phyloP scores from a whole-genome alignment of 1,284 basidiomycete species.

The Stygiomarasmius scandens region DNA sequence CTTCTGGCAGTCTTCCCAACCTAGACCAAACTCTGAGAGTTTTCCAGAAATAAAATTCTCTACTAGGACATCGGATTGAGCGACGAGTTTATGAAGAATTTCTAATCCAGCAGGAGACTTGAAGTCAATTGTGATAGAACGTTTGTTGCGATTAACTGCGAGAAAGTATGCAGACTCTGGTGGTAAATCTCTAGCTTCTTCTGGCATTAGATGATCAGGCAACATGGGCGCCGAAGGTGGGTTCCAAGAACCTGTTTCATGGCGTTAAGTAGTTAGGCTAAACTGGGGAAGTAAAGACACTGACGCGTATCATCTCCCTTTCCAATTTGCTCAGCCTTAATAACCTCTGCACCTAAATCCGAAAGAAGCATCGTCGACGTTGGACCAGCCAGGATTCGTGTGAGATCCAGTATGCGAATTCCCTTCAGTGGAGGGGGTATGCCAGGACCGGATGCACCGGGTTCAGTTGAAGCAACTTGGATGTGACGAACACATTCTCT shows the following conservation, averaged over 20 bases:
- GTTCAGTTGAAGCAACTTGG: neutral
- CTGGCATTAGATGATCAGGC: slow-evolving; percentile 45
- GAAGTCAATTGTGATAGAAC: slow-evolving; percentile 87
- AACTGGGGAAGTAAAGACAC: slow-evolving; percentile 19
- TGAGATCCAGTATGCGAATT: slow-evolving; percentile 83
- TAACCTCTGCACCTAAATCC: slow-evolving; percentile 88
- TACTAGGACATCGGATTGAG: slow-evolving; percentile 82
- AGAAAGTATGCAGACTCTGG: slow-evolving; percentile 95
- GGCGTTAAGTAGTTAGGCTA: slow-evolving; percentile 17
- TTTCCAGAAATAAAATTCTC: slow-evolving; percentile 90
- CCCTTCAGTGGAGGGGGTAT: slow-evolving; percentile 81
- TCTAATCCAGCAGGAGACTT: slow-evolving; percentile 80
- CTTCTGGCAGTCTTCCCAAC: slow-evolving; percentile 80
- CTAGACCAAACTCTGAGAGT: slow-evolving; percentile 81
- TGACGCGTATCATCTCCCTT: slow-evolving; percentile 90
- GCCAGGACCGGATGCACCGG: slow-evolving; percentile 29
- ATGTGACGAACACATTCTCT: neutral
- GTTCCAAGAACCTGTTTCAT: slow-evolving; percentile 69
- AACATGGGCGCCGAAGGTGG: slow-evolving; percentile 75
- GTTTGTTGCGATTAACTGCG: slow-evolving; percentile 87
- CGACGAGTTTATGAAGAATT: slow-evolving; percentile 75
- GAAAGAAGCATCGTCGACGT: slow-evolving; percentile 89
- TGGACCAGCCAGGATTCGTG: slow-evolving; percentile 88
- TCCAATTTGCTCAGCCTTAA: slow-evolving; percentile 84
- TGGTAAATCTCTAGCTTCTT: slow-evolving; percentile 66